Percentiles rank a stretch among this genome's conserved stretches.
Evolutionary conservation across 371 early-diverging fungal genomes (phyloP).

Genomic region (Choanephora cucurbitarum): DNA sequence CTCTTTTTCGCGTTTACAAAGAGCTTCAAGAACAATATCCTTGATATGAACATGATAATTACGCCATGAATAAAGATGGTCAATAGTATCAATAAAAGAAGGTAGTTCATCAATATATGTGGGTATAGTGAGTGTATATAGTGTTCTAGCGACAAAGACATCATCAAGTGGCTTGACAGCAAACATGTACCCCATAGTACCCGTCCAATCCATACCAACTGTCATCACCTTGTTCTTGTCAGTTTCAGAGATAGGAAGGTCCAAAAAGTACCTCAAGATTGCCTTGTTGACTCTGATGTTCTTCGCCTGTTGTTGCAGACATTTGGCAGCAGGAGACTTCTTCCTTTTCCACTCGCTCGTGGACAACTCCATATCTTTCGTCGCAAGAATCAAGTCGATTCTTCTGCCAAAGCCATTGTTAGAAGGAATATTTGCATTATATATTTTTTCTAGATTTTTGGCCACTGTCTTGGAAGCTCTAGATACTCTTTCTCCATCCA

Average conservation of each 20-base stretch:
- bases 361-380: slow-evolving; percentile 16
- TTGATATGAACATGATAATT: slow-evolving; percentile 17
- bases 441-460: slow-evolving; percentile 13
- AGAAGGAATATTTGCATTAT: slow-evolving; percentile 8
- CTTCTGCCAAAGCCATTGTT: slow-evolving; percentile 21
- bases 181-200: slow-evolving; percentile 20
- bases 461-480: slow-evolving; percentile 11
- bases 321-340: slow-evolving; percentile 13
- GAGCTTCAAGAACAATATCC: slow-evolving; percentile 14
- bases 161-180: slow-evolving; percentile 10
- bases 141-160: slow-evolving; percentile 1
- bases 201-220: slow-evolving; percentile 22
- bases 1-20: slow-evolving; percentile 17
- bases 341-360: slow-evolving; percentile 23
- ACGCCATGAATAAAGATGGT: slow-evolving; percentile 21
- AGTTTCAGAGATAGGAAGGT: slow-evolving; percentile 14
- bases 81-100: slow-evolving; percentile 20
- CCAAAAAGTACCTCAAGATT: slow-evolving; percentile 13
- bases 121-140: slow-evolving; percentile 4
- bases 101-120: slow-evolving; percentile 5
- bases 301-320: slow-evolving; percentile 20
- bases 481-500: slow-evolving; percentile 16
- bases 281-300: slow-evolving; percentile 22
- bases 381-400: slow-evolving; percentile 21
- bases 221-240: slow-evolving; percentile 7